Conservation (phyloP, 2,329 filamentous ascomycete genomes). For the Arthrobotrys pseudoclavata region DNA sequence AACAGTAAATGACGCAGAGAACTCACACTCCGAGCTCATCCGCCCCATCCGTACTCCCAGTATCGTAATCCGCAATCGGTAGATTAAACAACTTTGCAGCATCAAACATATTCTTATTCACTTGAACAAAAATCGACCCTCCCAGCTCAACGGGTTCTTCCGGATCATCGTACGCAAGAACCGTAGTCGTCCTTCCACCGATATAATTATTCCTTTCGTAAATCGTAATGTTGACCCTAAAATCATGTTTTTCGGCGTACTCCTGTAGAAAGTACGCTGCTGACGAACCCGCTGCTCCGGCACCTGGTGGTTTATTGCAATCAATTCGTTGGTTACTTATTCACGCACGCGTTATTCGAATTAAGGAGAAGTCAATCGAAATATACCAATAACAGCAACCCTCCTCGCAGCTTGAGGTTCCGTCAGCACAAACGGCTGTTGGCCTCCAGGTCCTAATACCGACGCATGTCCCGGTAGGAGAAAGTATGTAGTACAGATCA, state of each 20-base stretch:
- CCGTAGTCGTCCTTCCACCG: slow-evolving; percentile 88
- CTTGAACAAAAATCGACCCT: slow-evolving; percentile 88
- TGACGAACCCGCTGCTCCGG: slow-evolving; percentile 88
- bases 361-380: background rate
- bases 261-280: slow-evolving; percentile 84
- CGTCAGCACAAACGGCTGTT: slow-evolving; percentile 48
- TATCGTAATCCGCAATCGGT: slow-evolving; percentile 68
- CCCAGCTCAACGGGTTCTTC: slow-evolving; percentile 83
- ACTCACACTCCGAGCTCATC: slow-evolving; percentile 63
- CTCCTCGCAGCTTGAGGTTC: slow-evolving; percentile 59
- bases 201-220: slow-evolving; percentile 83
- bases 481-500: slow-evolving; percentile 48
- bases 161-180: slow-evolving; percentile 79
- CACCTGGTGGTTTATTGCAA: slow-evolving; percentile 72
- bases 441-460: slow-evolving; percentile 30
- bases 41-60: slow-evolving; percentile 67
- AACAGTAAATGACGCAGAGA: background rate
- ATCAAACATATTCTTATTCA: slow-evolving; percentile 84
- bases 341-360: background rate
- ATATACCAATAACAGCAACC: slow-evolving; percentile 64
- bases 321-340: background rate
- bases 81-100: slow-evolving; percentile 81
- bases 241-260: slow-evolving; percentile 74
- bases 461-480: slow-evolving; percentile 52
- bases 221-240: slow-evolving; percentile 82